Conservation (phyloP, 345 rosid genomes). For the Populus euphratica region DNA sequence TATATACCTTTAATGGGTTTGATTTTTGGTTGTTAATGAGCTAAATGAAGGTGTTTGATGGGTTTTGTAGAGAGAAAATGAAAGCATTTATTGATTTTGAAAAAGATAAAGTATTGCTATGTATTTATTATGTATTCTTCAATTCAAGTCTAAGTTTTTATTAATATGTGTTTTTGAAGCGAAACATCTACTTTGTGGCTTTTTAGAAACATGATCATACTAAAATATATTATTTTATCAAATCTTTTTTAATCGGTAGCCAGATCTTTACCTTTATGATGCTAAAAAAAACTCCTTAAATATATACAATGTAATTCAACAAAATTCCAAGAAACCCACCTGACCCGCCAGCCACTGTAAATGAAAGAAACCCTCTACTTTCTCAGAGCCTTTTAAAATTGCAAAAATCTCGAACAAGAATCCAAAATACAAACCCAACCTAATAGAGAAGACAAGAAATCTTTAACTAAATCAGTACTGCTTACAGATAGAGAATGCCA, state of each 20-base stretch:
- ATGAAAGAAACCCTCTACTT: not conserved
- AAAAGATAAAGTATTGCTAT: too few species aligned
- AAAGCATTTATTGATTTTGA: fast-evolving
- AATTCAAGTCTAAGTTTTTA: too few species aligned
- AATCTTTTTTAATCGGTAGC: too few species aligned
- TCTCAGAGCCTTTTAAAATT: not conserved
- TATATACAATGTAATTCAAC: not conserved
- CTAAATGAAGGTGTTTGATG: too few species aligned
- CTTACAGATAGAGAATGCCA: not conserved
- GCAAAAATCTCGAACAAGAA: not conserved
- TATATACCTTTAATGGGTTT: too few species aligned
- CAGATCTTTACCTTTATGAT: too few species aligned
- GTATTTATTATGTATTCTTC: too few species aligned
- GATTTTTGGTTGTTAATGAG: too few species aligned
- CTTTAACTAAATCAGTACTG: too few species aligned
- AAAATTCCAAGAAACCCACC: not conserved
- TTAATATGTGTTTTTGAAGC: fast-evolving
- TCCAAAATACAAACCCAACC: not conserved
- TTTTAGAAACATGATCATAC: fast-evolving
- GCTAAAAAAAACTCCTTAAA: too few species aligned
- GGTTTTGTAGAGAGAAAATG: too few species aligned
- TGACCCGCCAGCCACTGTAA: not conserved
- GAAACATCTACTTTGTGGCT: fast-evolving
- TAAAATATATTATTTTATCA: too few species aligned
- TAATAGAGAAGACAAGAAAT: not conserved